A percentile compares a stretch with the other conserved stretches of the same genome.
Conservation (phyloP, 192 early-diverging fungal species). For the Backusella mclennaniae region DNA sequence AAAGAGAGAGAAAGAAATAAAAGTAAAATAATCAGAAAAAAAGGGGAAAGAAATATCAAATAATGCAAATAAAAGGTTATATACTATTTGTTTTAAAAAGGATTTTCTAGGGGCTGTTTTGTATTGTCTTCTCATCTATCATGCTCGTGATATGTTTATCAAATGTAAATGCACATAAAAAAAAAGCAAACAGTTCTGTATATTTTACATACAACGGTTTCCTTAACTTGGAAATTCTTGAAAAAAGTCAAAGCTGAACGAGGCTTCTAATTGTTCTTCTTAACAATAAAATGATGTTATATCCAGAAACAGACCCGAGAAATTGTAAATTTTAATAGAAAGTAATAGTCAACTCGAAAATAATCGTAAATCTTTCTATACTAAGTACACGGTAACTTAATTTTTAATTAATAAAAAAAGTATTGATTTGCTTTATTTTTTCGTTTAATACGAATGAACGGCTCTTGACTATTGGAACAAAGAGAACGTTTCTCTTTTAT, state of each 20-base stretch:
- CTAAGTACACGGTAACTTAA: neutral
- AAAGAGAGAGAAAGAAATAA: neutral
- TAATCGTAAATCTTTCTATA: neutral
- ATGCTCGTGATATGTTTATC: neutral
- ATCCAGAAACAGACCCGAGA: neutral
- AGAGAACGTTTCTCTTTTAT: neutral
- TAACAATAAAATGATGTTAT: neutral
- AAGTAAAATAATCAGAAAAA: neutral
- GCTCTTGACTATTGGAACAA: neutral
- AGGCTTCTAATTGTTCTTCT: neutral
- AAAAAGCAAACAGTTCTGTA: neutral
- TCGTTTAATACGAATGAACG: neutral
- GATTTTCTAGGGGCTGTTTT: constrained; percentile 1
- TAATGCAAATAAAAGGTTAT: neutral
- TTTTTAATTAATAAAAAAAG: neutral
- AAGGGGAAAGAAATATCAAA: neutral
- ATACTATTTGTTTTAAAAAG: neutral
- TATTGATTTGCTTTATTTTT: neutral
- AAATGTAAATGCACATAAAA: neutral
- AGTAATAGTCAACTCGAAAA: neutral
- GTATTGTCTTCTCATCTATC: neutral
- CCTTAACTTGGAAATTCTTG: neutral
- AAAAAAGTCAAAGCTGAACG: neutral
- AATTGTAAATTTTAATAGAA: neutral
- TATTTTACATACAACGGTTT: constrained; percentile 2